Base-by-base conservation (phyloP, 805 yeast genomes). In the Nakazawaea wyomingensis region DNA sequence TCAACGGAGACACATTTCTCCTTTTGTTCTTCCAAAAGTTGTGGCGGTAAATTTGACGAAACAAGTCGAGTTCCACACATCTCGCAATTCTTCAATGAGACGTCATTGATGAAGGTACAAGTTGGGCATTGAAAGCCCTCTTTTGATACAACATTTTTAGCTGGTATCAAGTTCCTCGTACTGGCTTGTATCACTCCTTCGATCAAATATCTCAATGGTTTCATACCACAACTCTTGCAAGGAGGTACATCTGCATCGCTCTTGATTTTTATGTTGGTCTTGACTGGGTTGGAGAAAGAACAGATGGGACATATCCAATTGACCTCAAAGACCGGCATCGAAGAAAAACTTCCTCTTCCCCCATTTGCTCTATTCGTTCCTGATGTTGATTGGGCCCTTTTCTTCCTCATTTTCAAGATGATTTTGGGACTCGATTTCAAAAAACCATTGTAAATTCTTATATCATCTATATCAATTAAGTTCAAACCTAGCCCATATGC, bases 281-380 rank as follows among this genome's bases (percentile, higher is more conserved):
- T 56, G 3, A 74, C 50, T 9, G 57, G 60, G 54, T 88, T 87
- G 20, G 80, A 68, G 56, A 69, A 85, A n/a, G 78, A 77, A 60
- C 99, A 91, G 3, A 93, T 90, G n/a, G 84, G 82, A 59, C 99
- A 91, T 1, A 74, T 72, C 99, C 99, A 91, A 24, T 70, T 54
- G 50, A 41, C 43, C 29, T 39, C 39, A 14, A 19, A 20, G 13
- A 27, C 37, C 22, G 27, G 34, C 19, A 17, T 21, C 5, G 11
- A 29, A 29, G 32, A 13, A n/a, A 9, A 8, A 24, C 27, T 24
- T 24, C 27, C 27, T 24, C 11, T 11, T 24, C 27, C 27, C 27
- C 32, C 38, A 5, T n/a, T 22, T 16, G 27, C 21, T 16, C 13
- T 45, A 50, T 34, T 46, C 3, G 16, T 16, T 28, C 19, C 29